Evolutionary conservation across 176 grass and related monocot genomes (phyloP).

Genomic region (Dactylis glomerata): DNA sequence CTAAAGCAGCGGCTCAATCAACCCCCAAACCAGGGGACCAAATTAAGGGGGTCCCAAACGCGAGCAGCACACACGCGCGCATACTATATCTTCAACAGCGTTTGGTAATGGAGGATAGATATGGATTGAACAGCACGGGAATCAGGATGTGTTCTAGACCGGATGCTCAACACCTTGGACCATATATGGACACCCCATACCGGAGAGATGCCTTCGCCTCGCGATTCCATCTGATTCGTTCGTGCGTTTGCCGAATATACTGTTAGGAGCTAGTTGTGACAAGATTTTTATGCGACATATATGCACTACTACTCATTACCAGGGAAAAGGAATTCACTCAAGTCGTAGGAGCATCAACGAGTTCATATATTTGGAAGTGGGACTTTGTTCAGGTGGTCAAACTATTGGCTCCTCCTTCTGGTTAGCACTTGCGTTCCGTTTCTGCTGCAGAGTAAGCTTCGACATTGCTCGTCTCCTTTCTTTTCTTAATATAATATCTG

Average conservation of each 20-base stretch:
- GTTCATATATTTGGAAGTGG: neutral
- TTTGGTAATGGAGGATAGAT: neutral
- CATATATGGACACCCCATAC: neutral
- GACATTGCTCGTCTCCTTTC: neutral
- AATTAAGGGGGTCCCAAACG: no score
- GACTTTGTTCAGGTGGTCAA: conserved; percentile 37
- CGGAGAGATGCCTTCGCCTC: neutral
- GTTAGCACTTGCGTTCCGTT: neutral
- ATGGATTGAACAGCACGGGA: neutral
- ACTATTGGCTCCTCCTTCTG: conserved; percentile 8
- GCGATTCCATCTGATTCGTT: conserved; percentile 14
- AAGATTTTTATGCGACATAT: neutral
- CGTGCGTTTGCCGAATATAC: neutral
- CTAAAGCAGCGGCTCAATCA: conserved; percentile 30
- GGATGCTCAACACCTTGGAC: no score
- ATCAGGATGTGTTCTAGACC: neutral
- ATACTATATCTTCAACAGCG: neutral
- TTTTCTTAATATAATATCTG: neutral
- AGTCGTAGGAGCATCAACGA: neutral
- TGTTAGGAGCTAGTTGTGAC: no score
- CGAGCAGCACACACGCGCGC: neutral
- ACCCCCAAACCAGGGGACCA: conserved; percentile 29
- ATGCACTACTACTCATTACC: neutral
- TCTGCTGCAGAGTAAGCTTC: neutral
- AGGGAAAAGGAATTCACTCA: neutral